A percentile compares a stretch with the other conserved stretches of the same genome.
phyloP scores from a whole-genome alignment of 371 early-diverging fungal species.

The Apophysomyces sp. region DNA sequence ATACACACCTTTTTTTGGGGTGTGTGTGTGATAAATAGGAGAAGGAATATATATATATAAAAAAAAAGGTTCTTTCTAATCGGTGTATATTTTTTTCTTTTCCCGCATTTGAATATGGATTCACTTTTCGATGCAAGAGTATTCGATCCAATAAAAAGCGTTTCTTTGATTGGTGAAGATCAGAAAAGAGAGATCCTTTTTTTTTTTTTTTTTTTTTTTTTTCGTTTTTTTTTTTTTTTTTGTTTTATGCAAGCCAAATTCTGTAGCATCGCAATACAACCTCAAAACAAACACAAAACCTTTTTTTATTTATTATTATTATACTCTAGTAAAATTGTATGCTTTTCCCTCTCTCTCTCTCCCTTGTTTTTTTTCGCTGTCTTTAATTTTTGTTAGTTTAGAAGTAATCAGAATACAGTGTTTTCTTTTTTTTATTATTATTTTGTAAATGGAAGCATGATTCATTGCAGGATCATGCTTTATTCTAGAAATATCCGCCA shows the following conservation, averaged over 20 bases:
- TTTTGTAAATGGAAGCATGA: neutral
- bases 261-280: no score
- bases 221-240: no score
- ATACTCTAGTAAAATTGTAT: neutral
- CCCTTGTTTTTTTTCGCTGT: neutral
- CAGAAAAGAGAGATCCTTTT: no score
- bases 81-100: no score
- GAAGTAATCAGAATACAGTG: neutral
- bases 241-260: no score
- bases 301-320: neutral
- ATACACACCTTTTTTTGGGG: no score
- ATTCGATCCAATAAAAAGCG: neutral
- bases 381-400: neutral
- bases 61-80: no score
- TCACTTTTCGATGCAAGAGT: no score
- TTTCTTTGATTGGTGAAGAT: neutral
- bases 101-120: no score
- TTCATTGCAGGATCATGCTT: conserved; percentile 1
- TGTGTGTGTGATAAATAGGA: no score
- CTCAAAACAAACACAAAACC: no score
- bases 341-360: neutral
- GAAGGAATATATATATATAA: no score
- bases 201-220: neutral
- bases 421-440: neutral
- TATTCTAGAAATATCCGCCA: neutral